A percentile compares a stretch with the other conserved stretches of the same genome.
phyloP scores from a whole-genome alignment of 208 protist species.

The Borovskyia barvae region DNA sequence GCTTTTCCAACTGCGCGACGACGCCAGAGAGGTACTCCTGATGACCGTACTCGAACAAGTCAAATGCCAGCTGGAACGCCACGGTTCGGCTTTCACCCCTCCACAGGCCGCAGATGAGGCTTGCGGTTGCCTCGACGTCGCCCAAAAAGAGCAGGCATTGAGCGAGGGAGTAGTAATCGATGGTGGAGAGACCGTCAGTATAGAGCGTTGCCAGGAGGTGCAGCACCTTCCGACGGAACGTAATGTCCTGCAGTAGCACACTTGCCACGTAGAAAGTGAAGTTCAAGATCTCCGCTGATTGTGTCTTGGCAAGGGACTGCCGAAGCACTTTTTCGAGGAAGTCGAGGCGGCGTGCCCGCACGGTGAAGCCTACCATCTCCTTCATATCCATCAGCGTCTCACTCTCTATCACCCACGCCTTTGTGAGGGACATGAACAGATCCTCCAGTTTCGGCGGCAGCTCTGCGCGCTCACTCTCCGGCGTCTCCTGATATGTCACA shows the following conservation, averaged over 20 bases:
- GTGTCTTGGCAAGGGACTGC: slow-evolving; percentile 54
- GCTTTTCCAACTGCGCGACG: slow-evolving; percentile 39
- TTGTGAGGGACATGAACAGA: slow-evolving; percentile 77
- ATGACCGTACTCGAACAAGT: slow-evolving; percentile 85
- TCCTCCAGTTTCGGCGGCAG: slow-evolving; percentile 80
- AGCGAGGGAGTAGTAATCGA: slow-evolving; percentile 92
- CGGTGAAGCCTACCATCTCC: slow-evolving; percentile 90
- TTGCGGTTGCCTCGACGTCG: slow-evolving; percentile 78
- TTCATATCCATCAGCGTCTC: slow-evolving; percentile 60
- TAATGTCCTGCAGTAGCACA: slow-evolving; percentile 82
- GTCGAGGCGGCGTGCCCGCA: slow-evolving; percentile 81
- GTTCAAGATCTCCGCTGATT: slow-evolving; percentile 86
- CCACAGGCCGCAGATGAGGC: slow-evolving; percentile 81
- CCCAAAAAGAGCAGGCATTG: slow-evolving; percentile 95
- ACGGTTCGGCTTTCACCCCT: slow-evolving; percentile 50
- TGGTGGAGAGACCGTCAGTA: slow-evolving; percentile 42
- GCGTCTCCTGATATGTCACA: slow-evolving; percentile 68
- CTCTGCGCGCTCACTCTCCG: slow-evolving; percentile 25
- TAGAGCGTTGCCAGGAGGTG: slow-evolving; percentile 88
- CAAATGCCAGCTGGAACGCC: slow-evolving; percentile 87
- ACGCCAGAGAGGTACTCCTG: slow-evolving; percentile 86
- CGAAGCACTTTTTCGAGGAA: slow-evolving; percentile 83
- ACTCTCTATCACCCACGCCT: slow-evolving; percentile 75
- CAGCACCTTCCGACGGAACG: slow-evolving; percentile 86
- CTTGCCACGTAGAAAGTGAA: slow-evolving; percentile 90